A percentile compares a stretch with the other conserved stretches of the same genome.
Evolutionary conservation across 2,329 filamentous ascomycete species (phyloP).

Genomic region (Fusarium incarnatum): DNA sequence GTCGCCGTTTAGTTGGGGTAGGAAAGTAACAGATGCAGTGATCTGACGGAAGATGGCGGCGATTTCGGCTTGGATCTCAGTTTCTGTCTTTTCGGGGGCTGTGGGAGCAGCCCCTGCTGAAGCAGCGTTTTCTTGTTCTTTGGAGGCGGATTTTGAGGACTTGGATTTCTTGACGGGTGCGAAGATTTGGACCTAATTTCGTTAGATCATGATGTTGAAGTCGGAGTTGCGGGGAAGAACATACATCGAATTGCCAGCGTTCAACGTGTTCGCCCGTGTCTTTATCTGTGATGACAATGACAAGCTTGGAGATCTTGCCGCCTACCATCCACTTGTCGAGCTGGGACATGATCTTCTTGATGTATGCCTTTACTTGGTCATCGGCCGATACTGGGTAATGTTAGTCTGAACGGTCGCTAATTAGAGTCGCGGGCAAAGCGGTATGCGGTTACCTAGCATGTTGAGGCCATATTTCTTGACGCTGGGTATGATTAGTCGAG

Average conservation of each 20-base stretch:
- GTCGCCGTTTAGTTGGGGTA: conserved; percentile 88
- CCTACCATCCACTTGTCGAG: conserved; percentile 98
- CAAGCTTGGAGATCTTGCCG: conserved; percentile 96
- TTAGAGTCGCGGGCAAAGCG: no score
- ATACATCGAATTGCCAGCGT: conserved; percentile 96
- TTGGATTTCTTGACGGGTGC: conserved; percentile 53
- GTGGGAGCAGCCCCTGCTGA: conserved; percentile 50
- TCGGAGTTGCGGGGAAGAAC: conserved; percentile 16
- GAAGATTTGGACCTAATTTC: conserved; percentile 31
- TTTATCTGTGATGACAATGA: conserved; percentile 96
- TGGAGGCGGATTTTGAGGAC: conserved; percentile 60
- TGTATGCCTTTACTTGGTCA: conserved; percentile 98
- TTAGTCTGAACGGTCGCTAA: conserved; percentile 14
- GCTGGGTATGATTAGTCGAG: conserved; percentile 37
- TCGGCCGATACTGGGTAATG: conserved; percentile 79
- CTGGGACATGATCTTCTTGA: conserved; percentile 99
- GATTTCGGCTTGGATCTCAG: conserved; percentile 95
- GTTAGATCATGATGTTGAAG: conserved; percentile 8
- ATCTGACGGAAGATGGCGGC: conserved; percentile 98
- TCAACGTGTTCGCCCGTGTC: conserved; percentile 97
- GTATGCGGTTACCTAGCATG: conserved; percentile 76
- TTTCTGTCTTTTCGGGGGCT: conserved; percentile 81
- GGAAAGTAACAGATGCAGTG: conserved; percentile 95
- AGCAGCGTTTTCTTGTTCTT: conserved; percentile 77
- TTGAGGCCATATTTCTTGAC: conserved; percentile 99